phyloP scores from a whole-genome alignment of 2,329 filamentous ascomycete species.

The Aaosphaeria arxii region DNA sequence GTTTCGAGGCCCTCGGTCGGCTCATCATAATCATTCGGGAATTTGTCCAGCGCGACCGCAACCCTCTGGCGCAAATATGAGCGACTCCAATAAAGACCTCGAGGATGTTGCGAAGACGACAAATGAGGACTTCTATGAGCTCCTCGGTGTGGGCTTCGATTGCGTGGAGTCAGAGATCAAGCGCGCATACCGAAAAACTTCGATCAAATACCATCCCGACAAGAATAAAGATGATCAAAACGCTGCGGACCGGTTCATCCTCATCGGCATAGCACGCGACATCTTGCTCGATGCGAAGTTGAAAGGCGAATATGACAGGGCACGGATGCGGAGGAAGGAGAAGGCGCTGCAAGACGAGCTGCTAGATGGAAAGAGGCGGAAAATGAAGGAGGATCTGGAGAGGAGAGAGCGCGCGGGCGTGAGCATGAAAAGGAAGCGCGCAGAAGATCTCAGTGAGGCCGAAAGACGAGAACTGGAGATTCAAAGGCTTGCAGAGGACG shows the following conservation, averaged over 20 bases:
- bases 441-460: conserved; percentile 48
- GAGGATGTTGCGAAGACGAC: conserved; percentile 40
- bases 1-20: too few relatives aligned
- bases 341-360: conserved; percentile 68
- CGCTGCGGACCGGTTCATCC: conserved; percentile 79
- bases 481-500: conserved; percentile 45
- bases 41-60: not conserved
- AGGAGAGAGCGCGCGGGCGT: conserved; percentile 59
- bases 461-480: conserved; percentile 57
- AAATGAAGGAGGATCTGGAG: conserved; percentile 85
- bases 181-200: conserved; percentile 78
- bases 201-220: conserved; percentile 91
- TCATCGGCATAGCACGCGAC: conserved; percentile 82
- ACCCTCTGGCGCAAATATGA: conserved; percentile 22
- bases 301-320: conserved; percentile 74
- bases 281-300: conserved; percentile 70
- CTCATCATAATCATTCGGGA: too few relatives aligned
- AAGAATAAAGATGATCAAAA: conserved; percentile 63
- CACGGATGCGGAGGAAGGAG: conserved; percentile 67
- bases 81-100: conserved; percentile 39
- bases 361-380: conserved; percentile 69
- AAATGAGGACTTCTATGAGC: conserved; percentile 68
- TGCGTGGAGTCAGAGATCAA: conserved; percentile 71
- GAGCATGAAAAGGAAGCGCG: conserved; percentile 42
- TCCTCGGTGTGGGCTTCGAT: conserved; percentile 66